Percentiles rank a stretch among this genome's conserved stretches.
These are phyloP conservation scores for Salix koriyanagi DNA, from an alignment of 345 rosid genomes.

Conservation along the genomic window DNA sequence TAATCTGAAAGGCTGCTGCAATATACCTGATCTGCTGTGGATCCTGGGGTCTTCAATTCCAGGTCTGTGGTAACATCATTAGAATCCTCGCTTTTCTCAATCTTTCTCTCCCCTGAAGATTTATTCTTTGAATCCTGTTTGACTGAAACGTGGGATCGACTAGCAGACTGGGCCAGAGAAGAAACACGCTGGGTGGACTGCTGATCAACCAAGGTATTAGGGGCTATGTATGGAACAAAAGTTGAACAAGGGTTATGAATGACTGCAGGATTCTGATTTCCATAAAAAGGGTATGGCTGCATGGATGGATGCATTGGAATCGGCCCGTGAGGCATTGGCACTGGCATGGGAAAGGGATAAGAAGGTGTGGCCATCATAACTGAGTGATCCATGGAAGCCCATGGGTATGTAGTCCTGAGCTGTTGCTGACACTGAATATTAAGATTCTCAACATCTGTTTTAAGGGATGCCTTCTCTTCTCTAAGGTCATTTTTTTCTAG, in stretches of 20 bases:
- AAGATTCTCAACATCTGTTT: conserved; percentile 68
- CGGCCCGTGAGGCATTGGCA: conserved; percentile 71
- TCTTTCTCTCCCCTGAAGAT: conserved; percentile 54
- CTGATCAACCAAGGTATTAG: conserved; percentile 53
- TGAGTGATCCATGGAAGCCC: conserved; percentile 67
- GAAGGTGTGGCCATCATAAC: conserved; percentile 73
- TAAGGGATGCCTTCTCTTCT: conserved; percentile 81
- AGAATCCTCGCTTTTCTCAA: conserved; percentile 51
- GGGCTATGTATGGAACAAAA: conserved; percentile 62
- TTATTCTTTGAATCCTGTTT: conserved; percentile 47
- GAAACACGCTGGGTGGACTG: conserved; percentile 45
- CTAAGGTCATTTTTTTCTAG: conserved; percentile 84
- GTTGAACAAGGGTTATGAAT: conserved; percentile 62
- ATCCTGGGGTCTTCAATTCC: conserved; percentile 87
- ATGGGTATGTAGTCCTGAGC: conserved; percentile 56
- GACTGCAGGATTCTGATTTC: conserved; percentile 64
- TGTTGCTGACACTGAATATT: conserved; percentile 76
- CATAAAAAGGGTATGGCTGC: conserved; percentile 71
- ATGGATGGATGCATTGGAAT: conserved; percentile 81
- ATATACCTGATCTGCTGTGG: conserved; percentile 62
- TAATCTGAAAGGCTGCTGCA: not conserved
- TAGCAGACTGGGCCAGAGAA: conserved; percentile 36
- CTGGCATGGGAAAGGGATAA: conserved; percentile 63
- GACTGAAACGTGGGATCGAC: conserved; percentile 35
- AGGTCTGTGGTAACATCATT: conserved; percentile 71